These are phyloP conservation scores for Cicer bijugum DNA, from an alignment of 306 rosid species.

Conservation along the genomic window DNA sequence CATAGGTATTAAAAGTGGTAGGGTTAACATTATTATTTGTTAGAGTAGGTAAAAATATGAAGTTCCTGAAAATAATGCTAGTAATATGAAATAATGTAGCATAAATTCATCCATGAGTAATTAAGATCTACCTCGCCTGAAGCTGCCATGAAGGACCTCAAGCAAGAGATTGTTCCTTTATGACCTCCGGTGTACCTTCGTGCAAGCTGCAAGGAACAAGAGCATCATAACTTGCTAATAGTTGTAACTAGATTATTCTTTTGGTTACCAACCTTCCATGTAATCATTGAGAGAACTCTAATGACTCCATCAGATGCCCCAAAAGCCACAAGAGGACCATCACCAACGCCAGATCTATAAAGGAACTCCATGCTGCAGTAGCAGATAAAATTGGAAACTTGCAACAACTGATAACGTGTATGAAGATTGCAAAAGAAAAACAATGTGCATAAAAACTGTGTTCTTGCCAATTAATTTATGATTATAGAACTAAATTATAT, in stretches of 20 bases:
- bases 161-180: constrained; percentile 93
- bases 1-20: constrained; percentile 21
- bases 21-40: constrained; percentile 11
- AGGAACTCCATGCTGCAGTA: constrained; percentile 97
- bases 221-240: constrained; percentile 43
- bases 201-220: constrained; percentile 73
- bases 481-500: constrained; percentile 22
- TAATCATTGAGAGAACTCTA: constrained; percentile 96
- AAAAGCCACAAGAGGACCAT: constrained; percentile 97
- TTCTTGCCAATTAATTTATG: constrained; percentile 11
- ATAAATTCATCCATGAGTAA: constrained; percentile 39
- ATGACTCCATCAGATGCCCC: constrained; percentile 98
- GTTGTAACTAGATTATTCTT: constrained; percentile 40
- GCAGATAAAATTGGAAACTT: constrained; percentile 40
- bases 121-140: constrained; percentile 87
- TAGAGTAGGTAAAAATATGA: constrained; percentile 28
- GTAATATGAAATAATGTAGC: constrained; percentile 35
- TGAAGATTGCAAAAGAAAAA: constrained; percentile 41
- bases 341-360: constrained; percentile 77
- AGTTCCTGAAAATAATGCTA: constrained; percentile 27
- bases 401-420: constrained; percentile 24
- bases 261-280: constrained; percentile 83
- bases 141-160: constrained; percentile 92
- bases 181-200: constrained; percentile 96
- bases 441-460: constrained; percentile 6